These are phyloP conservation scores for Neonectria coccinea DNA, from an alignment of 2,329 filamentous ascomycete genomes.

Conservation along the genomic window DNA sequence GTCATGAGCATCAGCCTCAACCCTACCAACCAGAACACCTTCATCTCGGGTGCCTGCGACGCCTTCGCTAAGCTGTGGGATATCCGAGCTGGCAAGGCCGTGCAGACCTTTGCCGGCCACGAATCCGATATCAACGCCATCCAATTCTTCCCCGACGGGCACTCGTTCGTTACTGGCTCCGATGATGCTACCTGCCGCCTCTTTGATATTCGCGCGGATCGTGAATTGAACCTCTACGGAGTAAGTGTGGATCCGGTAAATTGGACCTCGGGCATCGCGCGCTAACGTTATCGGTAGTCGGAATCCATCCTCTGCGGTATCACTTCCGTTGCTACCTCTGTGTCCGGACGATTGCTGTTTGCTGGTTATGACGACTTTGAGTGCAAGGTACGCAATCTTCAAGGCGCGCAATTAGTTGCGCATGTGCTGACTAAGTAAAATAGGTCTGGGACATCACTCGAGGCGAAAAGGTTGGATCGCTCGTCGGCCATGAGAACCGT, in stretches of 20 bases:
- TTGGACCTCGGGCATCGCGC: conserved; percentile 5
- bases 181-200: conserved; percentile 97
- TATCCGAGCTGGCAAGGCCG: conserved; percentile 96
- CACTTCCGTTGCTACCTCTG: conserved; percentile 97
- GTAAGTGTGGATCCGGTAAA: conserved; percentile 61
- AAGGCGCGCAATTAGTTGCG: not conserved
- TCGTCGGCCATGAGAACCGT: conserved; percentile 97
- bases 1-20: conserved; percentile 99
- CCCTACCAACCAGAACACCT: conserved; percentile 98
- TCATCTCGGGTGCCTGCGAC: conserved; percentile 99
- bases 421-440: conserved; percentile 27
- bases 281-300: conserved; percentile 69
- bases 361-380: conserved; percentile 99
- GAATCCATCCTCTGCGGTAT: conserved; percentile 98
- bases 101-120: conserved; percentile 98
- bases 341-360: conserved; percentile 93
- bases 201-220: conserved; percentile 96
- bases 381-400: conserved; percentile 83
- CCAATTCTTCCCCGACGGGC: conserved; percentile 98
- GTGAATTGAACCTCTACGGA: conserved; percentile 77
- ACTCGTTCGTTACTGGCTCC: conserved; percentile 97
- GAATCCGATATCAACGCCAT: conserved; percentile 99
- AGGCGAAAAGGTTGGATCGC: conserved; percentile 94
- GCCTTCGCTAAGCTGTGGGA: conserved; percentile 99
- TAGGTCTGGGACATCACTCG: conserved; percentile 98